Conservation (phyloP, 2,329 filamentous ascomycete species). For the Neofusicoccum ribis region DNA sequence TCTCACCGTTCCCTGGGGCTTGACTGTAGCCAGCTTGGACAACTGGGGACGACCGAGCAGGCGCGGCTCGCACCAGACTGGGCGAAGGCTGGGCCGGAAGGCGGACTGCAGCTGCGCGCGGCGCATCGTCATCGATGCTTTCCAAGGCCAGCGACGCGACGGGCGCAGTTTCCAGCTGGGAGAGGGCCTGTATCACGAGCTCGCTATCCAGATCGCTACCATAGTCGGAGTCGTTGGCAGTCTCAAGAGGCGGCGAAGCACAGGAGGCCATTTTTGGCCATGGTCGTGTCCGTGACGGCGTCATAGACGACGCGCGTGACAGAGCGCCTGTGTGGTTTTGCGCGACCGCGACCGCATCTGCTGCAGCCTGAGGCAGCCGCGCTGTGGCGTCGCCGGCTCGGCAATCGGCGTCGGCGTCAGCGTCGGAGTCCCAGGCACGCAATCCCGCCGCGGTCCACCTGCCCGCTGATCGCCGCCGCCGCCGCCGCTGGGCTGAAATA, state of each 20-base stretch:
- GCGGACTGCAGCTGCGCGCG: not conserved
- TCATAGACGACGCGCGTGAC: not conserved
- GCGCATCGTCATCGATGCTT: conserved; percentile 26
- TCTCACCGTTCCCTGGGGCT: conserved; percentile 35
- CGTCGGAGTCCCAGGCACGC: not conserved
- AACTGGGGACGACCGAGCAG: conserved; percentile 24
- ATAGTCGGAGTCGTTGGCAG: conserved; percentile 49
- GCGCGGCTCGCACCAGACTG: not conserved
- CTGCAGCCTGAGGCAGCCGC: not conserved
- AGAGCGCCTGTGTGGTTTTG: too few species aligned
- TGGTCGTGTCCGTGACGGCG: not conserved
- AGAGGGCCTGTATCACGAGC: conserved; percentile 53
- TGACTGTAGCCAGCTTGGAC: conserved; percentile 47
- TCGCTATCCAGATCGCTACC: conserved; percentile 62
- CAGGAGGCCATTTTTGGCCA: conserved; percentile 6
- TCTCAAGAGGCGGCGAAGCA: not conserved
- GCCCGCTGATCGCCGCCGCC: conserved; percentile 6
- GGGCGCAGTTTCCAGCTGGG: conserved; percentile 42
- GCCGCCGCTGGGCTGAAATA: conserved; percentile 6
- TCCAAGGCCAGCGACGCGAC: conserved; percentile 29
- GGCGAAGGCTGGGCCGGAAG: not conserved
- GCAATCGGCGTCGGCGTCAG: not conserved
- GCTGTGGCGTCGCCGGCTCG: not conserved
- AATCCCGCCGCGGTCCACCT: not conserved
- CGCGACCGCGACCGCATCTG: not conserved